Conservation (phyloP, 1,284 basidiomycete species). For the Earliella scabrosa region DNA sequence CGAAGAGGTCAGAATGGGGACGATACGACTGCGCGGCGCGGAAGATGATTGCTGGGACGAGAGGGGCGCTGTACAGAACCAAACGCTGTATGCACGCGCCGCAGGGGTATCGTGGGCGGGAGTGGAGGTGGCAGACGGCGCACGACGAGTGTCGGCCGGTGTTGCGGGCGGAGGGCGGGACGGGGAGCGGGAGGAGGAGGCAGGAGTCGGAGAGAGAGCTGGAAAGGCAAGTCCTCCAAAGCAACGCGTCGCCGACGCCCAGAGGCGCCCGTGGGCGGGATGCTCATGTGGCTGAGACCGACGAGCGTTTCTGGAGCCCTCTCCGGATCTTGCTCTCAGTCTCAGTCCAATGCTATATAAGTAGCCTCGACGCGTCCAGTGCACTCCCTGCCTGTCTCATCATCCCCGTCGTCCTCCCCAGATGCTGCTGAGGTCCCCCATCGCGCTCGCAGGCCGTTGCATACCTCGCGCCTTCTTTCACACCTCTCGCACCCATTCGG, state of each 20-base stretch:
- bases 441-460: conserved; percentile 5
- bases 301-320: too few species aligned
- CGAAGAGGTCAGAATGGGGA: neutral
- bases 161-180: conserved; percentile 1
- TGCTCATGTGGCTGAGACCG: too few species aligned
- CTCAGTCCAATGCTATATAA: neutral
- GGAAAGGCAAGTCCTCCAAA: neutral
- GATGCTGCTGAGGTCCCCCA: conserved; percentile 18
- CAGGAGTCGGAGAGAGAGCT: too few species aligned
- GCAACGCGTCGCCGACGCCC: conserved; percentile 6
- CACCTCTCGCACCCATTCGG: conserved; percentile 47
- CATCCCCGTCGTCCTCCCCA: neutral
- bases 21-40: neutral
- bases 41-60: neutral
- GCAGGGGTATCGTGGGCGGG: neutral
- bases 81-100: conserved; percentile 1
- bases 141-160: neutral
- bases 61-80: conserved; percentile 1
- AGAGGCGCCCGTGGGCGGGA: neutral
- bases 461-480: conserved; percentile 45
- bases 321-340: neutral
- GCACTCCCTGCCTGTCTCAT: too few species aligned
- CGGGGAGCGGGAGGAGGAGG: neutral
- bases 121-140: neutral
- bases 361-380: neutral